Conservation (phyloP, 148 eudicot species). For the Camellia sinensis region DNA sequence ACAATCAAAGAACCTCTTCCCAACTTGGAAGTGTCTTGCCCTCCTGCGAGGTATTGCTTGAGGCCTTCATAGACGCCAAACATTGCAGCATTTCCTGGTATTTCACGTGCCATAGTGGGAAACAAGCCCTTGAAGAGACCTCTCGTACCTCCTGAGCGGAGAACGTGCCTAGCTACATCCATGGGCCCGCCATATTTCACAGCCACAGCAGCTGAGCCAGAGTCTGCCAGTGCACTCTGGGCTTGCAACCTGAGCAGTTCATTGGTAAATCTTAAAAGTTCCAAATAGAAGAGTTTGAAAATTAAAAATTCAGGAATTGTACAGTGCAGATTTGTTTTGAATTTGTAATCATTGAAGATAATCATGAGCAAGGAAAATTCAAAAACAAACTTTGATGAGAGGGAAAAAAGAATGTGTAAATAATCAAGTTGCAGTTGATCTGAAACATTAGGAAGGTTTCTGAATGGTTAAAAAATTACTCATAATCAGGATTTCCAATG, state of each 20-base stretch:
- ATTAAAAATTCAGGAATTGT: background rate
- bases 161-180: constrained; percentile 76
- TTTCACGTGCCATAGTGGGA: constrained; percentile 92
- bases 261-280: background rate
- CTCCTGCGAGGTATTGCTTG: constrained; percentile 73
- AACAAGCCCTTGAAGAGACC: constrained; percentile 87
- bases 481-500: background rate
- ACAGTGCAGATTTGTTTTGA: background rate
- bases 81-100: constrained; percentile 91
- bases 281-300: background rate
- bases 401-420: background rate
- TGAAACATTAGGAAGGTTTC: background rate
- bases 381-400: background rate
- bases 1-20: constrained; percentile 69
- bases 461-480: background rate
- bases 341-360: background rate
- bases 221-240: constrained; percentile 70
- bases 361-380: constrained; percentile 2
- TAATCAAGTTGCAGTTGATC: background rate
- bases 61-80: constrained; percentile 87
- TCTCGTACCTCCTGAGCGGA: constrained; percentile 60
- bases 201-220: constrained; percentile 43
- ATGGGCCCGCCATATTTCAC: constrained; percentile 83
- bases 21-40: constrained; percentile 66
- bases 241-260: constrained; percentile 65